Percentiles rank a stretch among this genome's conserved stretches.
phyloP scores from a whole-genome alignment of 345 rosid genomes.

The Eucalyptus leucophloia region DNA sequence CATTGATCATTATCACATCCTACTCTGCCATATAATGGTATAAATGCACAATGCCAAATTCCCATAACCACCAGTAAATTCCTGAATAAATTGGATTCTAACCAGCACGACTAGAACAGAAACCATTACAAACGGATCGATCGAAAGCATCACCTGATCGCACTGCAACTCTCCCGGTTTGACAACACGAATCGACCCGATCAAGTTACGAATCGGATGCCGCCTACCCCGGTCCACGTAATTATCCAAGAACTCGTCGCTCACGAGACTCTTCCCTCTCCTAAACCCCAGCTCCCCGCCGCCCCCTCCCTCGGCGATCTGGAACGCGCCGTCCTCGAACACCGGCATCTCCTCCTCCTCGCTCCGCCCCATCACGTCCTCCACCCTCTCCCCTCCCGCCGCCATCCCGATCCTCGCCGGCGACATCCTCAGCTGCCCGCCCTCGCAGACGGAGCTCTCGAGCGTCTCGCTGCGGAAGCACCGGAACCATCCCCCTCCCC shows the following conservation, averaged over 20 bases:
- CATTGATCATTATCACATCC: background rate
- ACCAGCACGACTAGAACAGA: background rate
- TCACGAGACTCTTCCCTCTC: constrained; percentile 22
- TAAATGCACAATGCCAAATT: background rate
- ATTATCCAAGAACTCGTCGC: constrained; percentile 23
- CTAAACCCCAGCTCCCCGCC: background rate
- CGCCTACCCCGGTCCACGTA: constrained; percentile 32
- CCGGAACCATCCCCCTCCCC: constrained; percentile 36
- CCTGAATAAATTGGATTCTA: background rate
- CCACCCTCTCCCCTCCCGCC: constrained; percentile 60
- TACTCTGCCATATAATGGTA: background rate
- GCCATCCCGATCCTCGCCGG: constrained; percentile 67
- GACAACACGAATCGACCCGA: constrained; percentile 47
- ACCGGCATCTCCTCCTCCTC: constrained; percentile 76
- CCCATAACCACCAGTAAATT: background rate
- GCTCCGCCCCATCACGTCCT: constrained; percentile 61
- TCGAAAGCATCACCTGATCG: constrained; percentile 42
- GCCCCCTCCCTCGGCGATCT: constrained; percentile 20
- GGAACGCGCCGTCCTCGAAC: constrained; percentile 66
- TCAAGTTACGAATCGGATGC: constrained; percentile 60
- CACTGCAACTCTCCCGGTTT: constrained; percentile 33
- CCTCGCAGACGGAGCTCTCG: constrained; percentile 74
- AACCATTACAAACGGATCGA: background rate
- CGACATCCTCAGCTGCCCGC: constrained; percentile 67
- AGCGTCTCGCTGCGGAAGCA: constrained; percentile 66